phyloP scores from a whole-genome alignment of 495 filamentous ascomycete species.

The Daldinia childiae region DNA sequence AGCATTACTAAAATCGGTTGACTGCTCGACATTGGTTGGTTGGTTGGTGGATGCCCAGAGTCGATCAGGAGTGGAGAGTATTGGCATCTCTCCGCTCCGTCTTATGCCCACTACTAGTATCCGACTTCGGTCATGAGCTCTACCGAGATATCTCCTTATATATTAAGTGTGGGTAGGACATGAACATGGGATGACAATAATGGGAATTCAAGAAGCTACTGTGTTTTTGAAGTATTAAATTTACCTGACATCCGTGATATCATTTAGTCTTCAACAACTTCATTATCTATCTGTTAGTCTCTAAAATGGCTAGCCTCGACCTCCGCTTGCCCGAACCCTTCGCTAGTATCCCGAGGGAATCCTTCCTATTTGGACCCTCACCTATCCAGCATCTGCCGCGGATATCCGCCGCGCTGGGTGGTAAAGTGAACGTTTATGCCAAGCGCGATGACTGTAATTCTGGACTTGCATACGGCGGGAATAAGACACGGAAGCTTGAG shows the following conservation, averaged over 20 bases:
- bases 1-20: constrained; percentile 20
- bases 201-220: neutral
- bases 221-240: neutral
- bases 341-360: constrained; percentile 62
- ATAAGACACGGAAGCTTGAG: constrained; percentile 74
- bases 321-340: constrained; percentile 64
- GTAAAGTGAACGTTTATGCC: constrained; percentile 65
- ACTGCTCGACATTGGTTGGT: constrained; percentile 11
- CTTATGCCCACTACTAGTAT: constrained; percentile 18
- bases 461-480: constrained; percentile 69
- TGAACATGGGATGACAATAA: neutral
- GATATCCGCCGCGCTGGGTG: constrained; percentile 64
- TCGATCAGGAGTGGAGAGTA: constrained; percentile 10
- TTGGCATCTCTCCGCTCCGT: constrained; percentile 30
- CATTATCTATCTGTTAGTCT: neutral
- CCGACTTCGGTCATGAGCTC: constrained; percentile 35
- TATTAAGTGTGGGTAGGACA: neutral
- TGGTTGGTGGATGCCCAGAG: constrained; percentile 1
- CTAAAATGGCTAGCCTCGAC: constrained; percentile 40
- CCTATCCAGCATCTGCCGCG: constrained; percentile 69
- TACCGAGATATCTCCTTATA: constrained; percentile 10
- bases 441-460: constrained; percentile 73
- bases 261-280: too few species aligned
- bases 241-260: neutral
- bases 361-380: constrained; percentile 66